Conservation (phyloP, 306 rosid genomes). For the Malus sieversii region DNA sequence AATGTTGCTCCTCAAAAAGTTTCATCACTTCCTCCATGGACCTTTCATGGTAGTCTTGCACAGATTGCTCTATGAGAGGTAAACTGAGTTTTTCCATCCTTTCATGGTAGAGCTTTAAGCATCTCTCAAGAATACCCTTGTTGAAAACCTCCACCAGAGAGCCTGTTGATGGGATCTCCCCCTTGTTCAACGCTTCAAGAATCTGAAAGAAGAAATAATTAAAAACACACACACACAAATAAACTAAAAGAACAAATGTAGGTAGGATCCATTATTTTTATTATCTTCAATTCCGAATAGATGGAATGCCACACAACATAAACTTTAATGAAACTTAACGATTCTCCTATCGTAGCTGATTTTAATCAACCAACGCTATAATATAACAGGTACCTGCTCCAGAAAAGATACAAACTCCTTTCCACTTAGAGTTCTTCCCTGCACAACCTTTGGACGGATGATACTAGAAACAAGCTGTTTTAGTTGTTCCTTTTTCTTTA, state of each 20-base stretch:
- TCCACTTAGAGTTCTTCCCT: slow-evolving; percentile 68
- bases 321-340: neutral
- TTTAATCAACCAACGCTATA: neutral
- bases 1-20: slow-evolving; percentile 75
- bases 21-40: slow-evolving; percentile 46
- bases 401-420: slow-evolving; percentile 79
- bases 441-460: slow-evolving; percentile 86
- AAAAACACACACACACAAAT: slow-evolving; percentile 3
- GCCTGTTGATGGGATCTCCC: slow-evolving; percentile 98
- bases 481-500: slow-evolving; percentile 64
- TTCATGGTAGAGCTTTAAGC: slow-evolving; percentile 63
- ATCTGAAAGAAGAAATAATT: slow-evolving; percentile 42
- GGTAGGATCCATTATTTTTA: neutral
- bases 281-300: neutral
- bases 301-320: neutral
- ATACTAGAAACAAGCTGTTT: slow-evolving; percentile 74
- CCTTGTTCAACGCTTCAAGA: slow-evolving; percentile 94
- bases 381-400: slow-evolving; percentile 55
- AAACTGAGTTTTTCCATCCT: slow-evolving; percentile 45
- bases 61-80: slow-evolving; percentile 56
- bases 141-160: slow-evolving; percentile 95
- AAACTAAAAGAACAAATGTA: slow-evolving; percentile 1
- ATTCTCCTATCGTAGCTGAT: neutral
- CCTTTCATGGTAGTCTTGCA: slow-evolving; percentile 51
- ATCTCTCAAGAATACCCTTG: slow-evolving; percentile 84